Evolutionary conservation across 2,329 filamentous ascomycete species (phyloP).

Genomic region (Rhytidhysteron rufulum): DNA sequence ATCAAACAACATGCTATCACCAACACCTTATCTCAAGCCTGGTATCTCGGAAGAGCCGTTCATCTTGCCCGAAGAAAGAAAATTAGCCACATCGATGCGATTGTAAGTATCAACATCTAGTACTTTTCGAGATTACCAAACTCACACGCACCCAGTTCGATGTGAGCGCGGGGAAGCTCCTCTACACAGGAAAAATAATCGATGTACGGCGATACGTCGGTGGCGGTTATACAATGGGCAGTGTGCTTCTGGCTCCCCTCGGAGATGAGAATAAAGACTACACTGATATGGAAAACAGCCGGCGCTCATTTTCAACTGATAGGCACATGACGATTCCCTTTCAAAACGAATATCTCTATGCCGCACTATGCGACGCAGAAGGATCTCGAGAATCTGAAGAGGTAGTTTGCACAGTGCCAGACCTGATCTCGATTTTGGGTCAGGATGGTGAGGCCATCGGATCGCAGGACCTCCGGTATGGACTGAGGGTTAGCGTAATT

Average conservation of each 20-base stretch:
- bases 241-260: too few relatives aligned
- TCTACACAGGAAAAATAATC: constrained; percentile 46
- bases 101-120: constrained; percentile 38
- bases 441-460: constrained; percentile 49
- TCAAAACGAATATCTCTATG: constrained; percentile 72
- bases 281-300: not conserved
- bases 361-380: constrained; percentile 44
- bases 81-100: constrained; percentile 33
- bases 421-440: constrained; percentile 49
- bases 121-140: too few relatives aligned
- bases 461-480: constrained; percentile 54
- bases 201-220: constrained; percentile 39
- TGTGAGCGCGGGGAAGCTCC: constrained; percentile 37
- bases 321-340: constrained; percentile 63
- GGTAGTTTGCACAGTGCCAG: constrained; percentile 47
- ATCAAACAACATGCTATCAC: constrained; percentile 37
- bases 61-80: constrained; percentile 26
- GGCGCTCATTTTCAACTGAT: constrained; percentile 14
- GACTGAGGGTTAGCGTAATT: constrained; percentile 49
- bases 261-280: constrained; percentile 22
- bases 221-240: constrained; percentile 42
- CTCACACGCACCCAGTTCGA: too few relatives aligned
- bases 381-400: constrained; percentile 29
- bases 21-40: constrained; percentile 36
- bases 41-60: constrained; percentile 37